A percentile compares a stretch with the other conserved stretches of the same genome.
These are phyloP conservation scores for Neurospora sp. DNA, from an alignment of 2,329 filamentous ascomycete species.

Conservation along the genomic window DNA sequence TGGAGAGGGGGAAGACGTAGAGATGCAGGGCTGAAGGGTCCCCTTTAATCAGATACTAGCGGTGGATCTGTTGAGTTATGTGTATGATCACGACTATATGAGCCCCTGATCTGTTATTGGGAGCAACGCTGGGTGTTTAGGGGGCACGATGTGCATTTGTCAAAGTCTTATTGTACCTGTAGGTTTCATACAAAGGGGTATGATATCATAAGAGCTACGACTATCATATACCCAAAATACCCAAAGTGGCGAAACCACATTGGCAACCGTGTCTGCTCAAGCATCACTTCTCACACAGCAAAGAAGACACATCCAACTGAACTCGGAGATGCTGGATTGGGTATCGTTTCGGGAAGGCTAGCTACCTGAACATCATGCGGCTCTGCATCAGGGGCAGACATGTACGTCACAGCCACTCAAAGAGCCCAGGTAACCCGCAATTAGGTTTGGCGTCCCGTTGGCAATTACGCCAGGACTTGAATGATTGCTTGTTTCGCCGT, in stretches of 20 bases:
- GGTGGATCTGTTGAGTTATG: background rate
- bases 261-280: background rate
- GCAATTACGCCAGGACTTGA: background rate
- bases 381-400: background rate
- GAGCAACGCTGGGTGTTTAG: background rate
- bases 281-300: background rate
- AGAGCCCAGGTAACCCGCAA: slow-evolving; percentile 1
- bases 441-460: slow-evolving; percentile 2
- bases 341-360: slow-evolving; percentile 4
- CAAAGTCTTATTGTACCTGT: background rate
- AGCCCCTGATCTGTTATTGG: background rate
- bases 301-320: background rate
- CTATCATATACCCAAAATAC: background rate
- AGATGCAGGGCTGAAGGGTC: slow-evolving; percentile 20
- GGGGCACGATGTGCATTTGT: background rate
- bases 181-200: background rate
- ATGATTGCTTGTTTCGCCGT: background rate
- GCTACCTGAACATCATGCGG: background rate
- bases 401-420: slow-evolving; percentile 1
- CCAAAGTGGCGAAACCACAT: background rate
- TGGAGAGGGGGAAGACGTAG: slow-evolving; percentile 20
- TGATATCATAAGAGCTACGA: background rate
- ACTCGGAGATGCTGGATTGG: background rate
- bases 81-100: background rate
- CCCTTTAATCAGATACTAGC: background rate